Percentiles rank a stretch among this genome's conserved stretches.
Evolutionary conservation across 257 asterid genomes (phyloP).

Genomic region (Solanum arcanum): DNA sequence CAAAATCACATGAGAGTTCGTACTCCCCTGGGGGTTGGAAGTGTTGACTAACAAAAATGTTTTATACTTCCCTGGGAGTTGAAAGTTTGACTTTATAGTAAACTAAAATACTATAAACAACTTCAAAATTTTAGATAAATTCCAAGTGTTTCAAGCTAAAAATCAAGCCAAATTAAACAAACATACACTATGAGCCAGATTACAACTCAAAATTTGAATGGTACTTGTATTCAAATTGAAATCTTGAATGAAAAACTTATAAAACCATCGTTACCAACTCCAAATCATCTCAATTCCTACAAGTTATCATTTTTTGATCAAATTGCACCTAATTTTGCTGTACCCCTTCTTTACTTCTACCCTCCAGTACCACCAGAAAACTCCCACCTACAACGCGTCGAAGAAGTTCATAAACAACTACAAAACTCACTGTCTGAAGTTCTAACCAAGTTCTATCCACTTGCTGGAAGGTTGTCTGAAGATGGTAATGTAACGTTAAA

Average conservation of each 20-base stretch:
- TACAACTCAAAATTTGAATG: neutral
- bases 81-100: neutral
- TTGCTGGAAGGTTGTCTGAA: slow-evolving; percentile 1
- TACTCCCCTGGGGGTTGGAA: neutral
- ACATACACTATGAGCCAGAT: neutral
- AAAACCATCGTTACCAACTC: slow-evolving; percentile 4
- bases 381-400: neutral
- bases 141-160: neutral
- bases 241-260: neutral
- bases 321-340: neutral
- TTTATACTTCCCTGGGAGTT: neutral
- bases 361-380: neutral
- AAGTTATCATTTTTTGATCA: slow-evolving; percentile 6
- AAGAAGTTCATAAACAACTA: neutral
- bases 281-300: neutral
- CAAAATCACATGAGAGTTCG: neutral
- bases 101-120: neutral
- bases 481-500: neutral
- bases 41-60: neutral
- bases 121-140: neutral
- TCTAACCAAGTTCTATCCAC: neutral
- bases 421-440: neutral
- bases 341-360: slow-evolving; percentile 5
- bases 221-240: neutral
- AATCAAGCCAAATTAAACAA: neutral